Percentiles rank a stretch among this genome's conserved stretches.
These are phyloP conservation scores for Gnaphalium uliginosum DNA, from an alignment of 129 eudicot species.

Conservation along the genomic window DNA sequence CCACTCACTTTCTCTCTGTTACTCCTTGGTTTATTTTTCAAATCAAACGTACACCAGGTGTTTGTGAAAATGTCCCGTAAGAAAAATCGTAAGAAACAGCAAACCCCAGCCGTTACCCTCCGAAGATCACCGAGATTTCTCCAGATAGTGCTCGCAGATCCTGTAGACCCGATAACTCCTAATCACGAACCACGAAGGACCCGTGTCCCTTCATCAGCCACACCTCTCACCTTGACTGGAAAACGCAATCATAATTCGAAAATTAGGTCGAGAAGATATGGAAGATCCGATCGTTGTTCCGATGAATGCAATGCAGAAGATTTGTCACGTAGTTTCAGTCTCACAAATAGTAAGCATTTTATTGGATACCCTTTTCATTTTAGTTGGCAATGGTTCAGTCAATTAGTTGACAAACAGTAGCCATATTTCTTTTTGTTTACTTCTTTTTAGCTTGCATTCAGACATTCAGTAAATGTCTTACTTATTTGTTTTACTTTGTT, in stretches of 20 bases:
- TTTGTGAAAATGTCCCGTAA: slow-evolving; percentile 60
- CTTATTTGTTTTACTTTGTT: not conserved
- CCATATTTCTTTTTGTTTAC: not conserved
- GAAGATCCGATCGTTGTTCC: slow-evolving; percentile 26
- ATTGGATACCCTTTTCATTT: not conserved
- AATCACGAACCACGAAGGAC: slow-evolving; percentile 23
- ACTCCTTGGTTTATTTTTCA: not conserved
- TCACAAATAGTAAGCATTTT: slow-evolving; percentile 22
- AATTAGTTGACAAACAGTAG: not conserved
- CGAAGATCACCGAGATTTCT: slow-evolving; percentile 65
- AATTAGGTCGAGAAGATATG: slow-evolving; percentile 20
- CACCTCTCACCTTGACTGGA: slow-evolving; percentile 35
- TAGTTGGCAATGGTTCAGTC: not conserved
- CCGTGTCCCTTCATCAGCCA: slow-evolving; percentile 18
- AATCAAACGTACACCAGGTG: slow-evolving; percentile 30
- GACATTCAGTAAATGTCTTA: not conserved
- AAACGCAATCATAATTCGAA: slow-evolving; percentile 6
- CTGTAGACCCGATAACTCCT: slow-evolving; percentile 36
- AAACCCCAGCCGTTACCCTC: slow-evolving; percentile 29
- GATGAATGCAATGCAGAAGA: slow-evolving; percentile 15
- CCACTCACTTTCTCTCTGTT: not conserved
- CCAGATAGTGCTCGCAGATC: slow-evolving; percentile 19
- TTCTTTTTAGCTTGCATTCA: not conserved
- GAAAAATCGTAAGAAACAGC: slow-evolving; percentile 29
- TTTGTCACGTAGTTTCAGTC: slow-evolving; percentile 16